Conservation (phyloP, 345 rosid species). For the Eucalyptus marginata region DNA sequence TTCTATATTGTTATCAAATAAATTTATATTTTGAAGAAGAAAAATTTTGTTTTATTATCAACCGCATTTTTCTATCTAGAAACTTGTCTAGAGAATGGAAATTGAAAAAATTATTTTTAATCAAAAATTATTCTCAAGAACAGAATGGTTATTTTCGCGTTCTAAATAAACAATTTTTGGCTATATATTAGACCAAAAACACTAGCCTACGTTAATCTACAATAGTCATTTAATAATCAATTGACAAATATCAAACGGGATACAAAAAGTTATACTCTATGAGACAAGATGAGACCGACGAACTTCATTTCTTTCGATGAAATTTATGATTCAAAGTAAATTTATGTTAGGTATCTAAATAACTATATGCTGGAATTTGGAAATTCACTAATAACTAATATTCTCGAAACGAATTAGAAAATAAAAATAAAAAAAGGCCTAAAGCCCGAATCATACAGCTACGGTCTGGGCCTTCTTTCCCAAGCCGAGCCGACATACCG, state of each 20-base stretch:
- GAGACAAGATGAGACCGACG: not conserved
- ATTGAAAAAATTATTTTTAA: too few relatives aligned
- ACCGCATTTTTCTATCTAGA: rapidly evolving
- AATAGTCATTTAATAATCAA: too few relatives aligned
- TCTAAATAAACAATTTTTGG: too few relatives aligned
- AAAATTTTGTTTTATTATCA: rapidly evolving
- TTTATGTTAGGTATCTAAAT: not conserved
- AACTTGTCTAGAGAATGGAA: rapidly evolving
- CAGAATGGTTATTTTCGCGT: rapidly evolving
- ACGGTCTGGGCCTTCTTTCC: not conserved
- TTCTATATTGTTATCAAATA: too few relatives aligned
- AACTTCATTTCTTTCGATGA: not conserved
- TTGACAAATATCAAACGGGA: not conserved
- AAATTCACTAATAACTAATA: not conserved
- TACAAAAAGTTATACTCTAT: not conserved
- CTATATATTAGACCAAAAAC: too few relatives aligned
- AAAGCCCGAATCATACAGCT: not conserved
- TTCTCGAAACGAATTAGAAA: not conserved
- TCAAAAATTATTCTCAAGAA: too few relatives aligned
- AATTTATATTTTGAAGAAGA: too few relatives aligned
- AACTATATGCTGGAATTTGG: not conserved
- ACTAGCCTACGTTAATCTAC: too few relatives aligned
- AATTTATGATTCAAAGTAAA: not conserved
- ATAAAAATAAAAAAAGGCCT: not conserved
- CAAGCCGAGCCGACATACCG: not conserved